Evolutionary conservation across 106 monocot species (phyloP), one percentile per base, ranked within the genome.

Genomic region (Dioscorea dumetorum): DNA sequence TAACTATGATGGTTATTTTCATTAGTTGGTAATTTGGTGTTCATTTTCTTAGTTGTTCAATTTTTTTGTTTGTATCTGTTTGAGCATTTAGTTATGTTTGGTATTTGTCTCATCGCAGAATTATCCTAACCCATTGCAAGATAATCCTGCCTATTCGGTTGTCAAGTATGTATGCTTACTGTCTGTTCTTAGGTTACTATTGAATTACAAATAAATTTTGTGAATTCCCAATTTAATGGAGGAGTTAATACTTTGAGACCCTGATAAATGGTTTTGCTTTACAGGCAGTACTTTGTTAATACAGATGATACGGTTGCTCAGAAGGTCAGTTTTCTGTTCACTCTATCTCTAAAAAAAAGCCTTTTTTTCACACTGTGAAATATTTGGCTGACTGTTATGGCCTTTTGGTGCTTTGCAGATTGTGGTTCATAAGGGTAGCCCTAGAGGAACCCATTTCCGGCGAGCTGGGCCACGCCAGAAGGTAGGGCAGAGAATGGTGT

Each of bases 201-300:
- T 41, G 41, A 14, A 31, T 62, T 17, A 62, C 5, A 48, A 31
- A 49, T 53, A 41, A 8, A 2, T n/a, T 48, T 49, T 65, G 13
- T 49, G 20, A 9, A 21, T 48, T 7, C 18, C 19, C n/a, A 49
- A 8, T 15, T 41, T 41, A 3, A 54, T 18, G 54, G 54, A 7
- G 19, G 18, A n/a, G 8, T 35, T 12, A 20, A 18, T 33, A 49
- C 33, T 41, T 22, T 35, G 13, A 48, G 11, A 10, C 48, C 12
- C 19, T 5, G 33, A 32, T 31, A 22, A 61, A 33, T 17, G 8
- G 67, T 62, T 63, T 61, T 22, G 22, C 6, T 70, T 70, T 24
- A 2, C 79, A 95, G 95, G 74, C 95, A 95, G 64, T 95, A 88
- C 72, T 91, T 95, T 73, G 88, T 95, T 34, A 77, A 88, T 67